phyloP scores from a whole-genome alignment of 768 basidiomycete species.

The Tricholoma terreum region DNA sequence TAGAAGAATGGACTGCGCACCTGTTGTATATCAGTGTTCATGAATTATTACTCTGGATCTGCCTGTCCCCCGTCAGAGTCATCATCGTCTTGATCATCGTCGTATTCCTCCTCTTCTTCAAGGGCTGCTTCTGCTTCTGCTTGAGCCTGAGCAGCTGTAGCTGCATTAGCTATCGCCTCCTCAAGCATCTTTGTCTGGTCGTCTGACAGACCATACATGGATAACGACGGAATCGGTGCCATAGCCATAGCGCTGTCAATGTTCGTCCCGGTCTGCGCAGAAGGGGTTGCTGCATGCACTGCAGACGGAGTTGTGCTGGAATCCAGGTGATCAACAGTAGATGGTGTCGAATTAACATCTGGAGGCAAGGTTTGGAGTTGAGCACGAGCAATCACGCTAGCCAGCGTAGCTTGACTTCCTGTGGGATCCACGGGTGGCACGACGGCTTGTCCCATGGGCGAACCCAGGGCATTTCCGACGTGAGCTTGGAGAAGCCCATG shows the following conservation, averaged over 20 bases:
- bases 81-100: slow-evolving; percentile 42
- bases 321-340: background rate
- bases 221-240: slow-evolving; percentile 40
- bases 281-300: background rate
- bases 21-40: background rate
- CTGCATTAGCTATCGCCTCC: slow-evolving; percentile 71
- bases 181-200: slow-evolving; percentile 70
- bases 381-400: slow-evolving; percentile 70
- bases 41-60: slow-evolving; percentile 18
- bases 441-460: slow-evolving; percentile 28
- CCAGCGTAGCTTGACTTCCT: slow-evolving; percentile 63
- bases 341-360: background rate
- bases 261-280: background rate
- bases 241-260: slow-evolving; percentile 14
- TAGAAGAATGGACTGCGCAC: slow-evolving; percentile 5
- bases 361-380: slow-evolving; percentile 47
- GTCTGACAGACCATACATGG: slow-evolving; percentile 69
- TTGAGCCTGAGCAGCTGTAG: slow-evolving; percentile 71
- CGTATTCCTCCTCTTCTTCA: slow-evolving; percentile 65
- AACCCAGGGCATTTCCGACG: slow-evolving; percentile 55
- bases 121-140: slow-evolving; percentile 76
- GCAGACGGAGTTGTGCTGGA: background rate
- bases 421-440: slow-evolving; percentile 40
- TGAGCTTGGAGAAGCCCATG: slow-evolving; percentile 55
- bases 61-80: slow-evolving; percentile 39